Conservation (phyloP, 164 flowering plant species). For the Umbellularia californica region DNA sequence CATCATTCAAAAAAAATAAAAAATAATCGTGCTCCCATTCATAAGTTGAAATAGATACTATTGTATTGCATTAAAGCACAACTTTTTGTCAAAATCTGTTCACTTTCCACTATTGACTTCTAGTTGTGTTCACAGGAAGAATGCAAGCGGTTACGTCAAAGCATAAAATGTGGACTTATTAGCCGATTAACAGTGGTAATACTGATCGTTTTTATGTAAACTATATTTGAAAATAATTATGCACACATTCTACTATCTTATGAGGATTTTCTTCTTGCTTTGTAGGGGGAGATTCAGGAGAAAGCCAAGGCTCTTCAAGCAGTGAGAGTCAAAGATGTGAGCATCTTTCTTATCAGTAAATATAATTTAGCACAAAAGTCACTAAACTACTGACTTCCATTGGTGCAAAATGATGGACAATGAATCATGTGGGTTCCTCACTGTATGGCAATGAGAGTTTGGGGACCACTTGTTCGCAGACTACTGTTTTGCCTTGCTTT, state of each 20-base stretch:
- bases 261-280: neutral
- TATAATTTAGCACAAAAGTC: neutral
- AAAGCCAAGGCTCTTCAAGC: constrained; percentile 76
- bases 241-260: neutral
- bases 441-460: neutral
- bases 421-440: neutral
- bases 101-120: neutral
- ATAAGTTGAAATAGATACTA: no score
- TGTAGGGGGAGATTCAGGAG: constrained; percentile 87
- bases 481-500: neutral
- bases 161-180: constrained; percentile 94
- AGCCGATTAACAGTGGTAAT: constrained; percentile 83
- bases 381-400: neutral
- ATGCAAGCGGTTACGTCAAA: constrained; percentile 88
- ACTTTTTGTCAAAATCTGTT: neutral
- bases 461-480: neutral
- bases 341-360: constrained; percentile 17
- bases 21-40: no score
- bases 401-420: neutral
- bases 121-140: constrained; percentile 55
- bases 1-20: no score
- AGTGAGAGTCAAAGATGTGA: constrained; percentile 86
- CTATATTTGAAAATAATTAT: neutral
- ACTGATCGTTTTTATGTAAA: neutral
- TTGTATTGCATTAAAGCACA: neutral